A percentile compares a stretch with the other conserved stretches of the same genome.
Evolutionary conservation across 441 rosid genomes (phyloP).

Genomic region (Pelargonium cotyledonis): DNA sequence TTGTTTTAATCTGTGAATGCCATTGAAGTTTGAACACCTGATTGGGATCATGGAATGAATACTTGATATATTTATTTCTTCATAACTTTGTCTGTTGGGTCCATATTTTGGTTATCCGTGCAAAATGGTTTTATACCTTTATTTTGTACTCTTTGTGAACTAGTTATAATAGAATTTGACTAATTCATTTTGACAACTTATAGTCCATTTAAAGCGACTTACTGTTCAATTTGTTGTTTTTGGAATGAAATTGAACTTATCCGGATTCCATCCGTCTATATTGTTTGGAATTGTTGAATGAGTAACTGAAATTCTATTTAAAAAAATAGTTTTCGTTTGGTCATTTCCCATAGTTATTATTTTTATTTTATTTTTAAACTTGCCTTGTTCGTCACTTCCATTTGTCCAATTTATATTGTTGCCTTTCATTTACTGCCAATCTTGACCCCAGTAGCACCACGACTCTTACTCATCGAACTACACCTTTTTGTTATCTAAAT

Average conservation of each 20-base stretch:
- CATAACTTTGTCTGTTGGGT: background rate
- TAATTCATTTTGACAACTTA: background rate
- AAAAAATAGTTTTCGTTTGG: background rate
- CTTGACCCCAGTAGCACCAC: background rate
- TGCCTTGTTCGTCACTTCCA: background rate
- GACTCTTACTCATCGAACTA: background rate
- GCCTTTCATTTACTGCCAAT: background rate
- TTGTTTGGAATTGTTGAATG: constrained; percentile 1
- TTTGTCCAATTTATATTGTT: background rate
- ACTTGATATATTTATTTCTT: background rate
- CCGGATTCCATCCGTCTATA: background rate
- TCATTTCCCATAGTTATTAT: background rate
- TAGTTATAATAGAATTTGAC: background rate
- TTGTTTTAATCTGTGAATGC: background rate
- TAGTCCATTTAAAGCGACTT: background rate
- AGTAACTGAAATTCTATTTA: background rate
- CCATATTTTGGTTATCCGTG: background rate
- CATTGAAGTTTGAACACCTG: background rate
- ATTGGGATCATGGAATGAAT: background rate
- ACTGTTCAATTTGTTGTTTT: background rate
- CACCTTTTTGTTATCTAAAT: background rate
- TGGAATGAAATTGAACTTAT: background rate
- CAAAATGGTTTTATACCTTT: background rate
- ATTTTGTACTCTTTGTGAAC: background rate
- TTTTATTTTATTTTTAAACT: background rate